phyloP scores from a whole-genome alignment of 148 eudicot species.

The Selenicereus undatus region DNA sequence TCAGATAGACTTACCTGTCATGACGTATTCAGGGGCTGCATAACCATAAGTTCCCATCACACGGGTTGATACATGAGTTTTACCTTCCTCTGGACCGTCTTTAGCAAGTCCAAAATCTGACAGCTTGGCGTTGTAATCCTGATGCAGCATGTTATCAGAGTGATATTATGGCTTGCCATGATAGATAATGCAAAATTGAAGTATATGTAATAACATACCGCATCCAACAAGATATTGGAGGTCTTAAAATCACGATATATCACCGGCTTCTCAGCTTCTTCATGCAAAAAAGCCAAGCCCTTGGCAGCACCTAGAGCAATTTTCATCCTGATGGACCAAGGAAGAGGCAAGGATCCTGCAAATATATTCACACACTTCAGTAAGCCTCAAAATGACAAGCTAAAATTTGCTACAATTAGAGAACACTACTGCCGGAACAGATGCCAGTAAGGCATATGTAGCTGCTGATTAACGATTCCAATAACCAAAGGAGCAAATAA shows the following conservation, averaged over 20 bases:
- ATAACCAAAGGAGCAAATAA: background rate
- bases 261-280: slow-evolving; percentile 90
- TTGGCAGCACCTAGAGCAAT: slow-evolving; percentile 89
- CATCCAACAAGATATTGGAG: slow-evolving; percentile 89
- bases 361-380: background rate
- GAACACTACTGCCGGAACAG: background rate
- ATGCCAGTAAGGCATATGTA: background rate
- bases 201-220: slow-evolving; percentile 48
- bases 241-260: slow-evolving; percentile 98
- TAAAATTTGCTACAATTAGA: background rate
- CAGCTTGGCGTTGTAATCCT: slow-evolving; percentile 94
- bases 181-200: background rate
- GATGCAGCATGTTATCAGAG: slow-evolving; percentile 31
- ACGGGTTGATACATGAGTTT: slow-evolving; percentile 95
- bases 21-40: slow-evolving; percentile 74
- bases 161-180: background rate
- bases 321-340: slow-evolving; percentile 94
- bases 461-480: background rate
- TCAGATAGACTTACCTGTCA: slow-evolving; percentile 36
- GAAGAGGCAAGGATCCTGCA: slow-evolving; percentile 90
- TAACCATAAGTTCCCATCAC: slow-evolving; percentile 99
- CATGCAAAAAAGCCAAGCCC: slow-evolving; percentile 93
- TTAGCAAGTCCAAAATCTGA: slow-evolving; percentile 98
- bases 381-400: background rate
- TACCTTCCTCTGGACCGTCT: slow-evolving; percentile 95